Evolutionary conservation across 2,329 filamentous ascomycete genomes (phyloP).

Genomic region (Pseudogymnoascus sp.): DNA sequence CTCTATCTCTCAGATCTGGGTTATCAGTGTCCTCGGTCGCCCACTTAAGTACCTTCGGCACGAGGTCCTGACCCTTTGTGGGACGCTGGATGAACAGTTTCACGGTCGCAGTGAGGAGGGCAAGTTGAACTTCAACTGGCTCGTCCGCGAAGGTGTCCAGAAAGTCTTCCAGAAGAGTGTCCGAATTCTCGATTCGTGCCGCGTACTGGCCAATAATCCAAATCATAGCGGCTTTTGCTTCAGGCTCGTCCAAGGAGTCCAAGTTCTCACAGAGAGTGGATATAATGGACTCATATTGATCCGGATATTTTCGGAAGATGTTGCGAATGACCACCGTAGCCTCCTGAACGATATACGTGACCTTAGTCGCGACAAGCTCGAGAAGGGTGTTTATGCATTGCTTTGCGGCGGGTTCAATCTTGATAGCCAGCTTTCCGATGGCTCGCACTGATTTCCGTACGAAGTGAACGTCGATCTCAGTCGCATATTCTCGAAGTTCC

Average conservation of each 20-base stretch:
- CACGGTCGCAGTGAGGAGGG: slow-evolving; percentile 89
- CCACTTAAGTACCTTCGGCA: slow-evolving; percentile 95
- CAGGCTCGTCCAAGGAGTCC: slow-evolving; percentile 92
- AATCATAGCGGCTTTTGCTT: slow-evolving; percentile 97
- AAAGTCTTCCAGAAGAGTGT: slow-evolving; percentile 90
- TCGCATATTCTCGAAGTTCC: slow-evolving; percentile 92
- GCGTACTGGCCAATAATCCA: slow-evolving; percentile 99
- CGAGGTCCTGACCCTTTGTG: slow-evolving; percentile 86
- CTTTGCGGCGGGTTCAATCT: slow-evolving; percentile 89
- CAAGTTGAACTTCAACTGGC: slow-evolving; percentile 89
- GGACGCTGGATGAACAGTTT: slow-evolving; percentile 97
- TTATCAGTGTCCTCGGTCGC: slow-evolving; percentile 99
- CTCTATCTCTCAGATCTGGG: slow-evolving; percentile 87
- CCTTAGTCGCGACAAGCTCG: slow-evolving; percentile 92
- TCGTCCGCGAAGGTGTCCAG: slow-evolving; percentile 90
- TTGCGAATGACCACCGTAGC: slow-evolving; percentile 98
- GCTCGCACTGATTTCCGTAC: slow-evolving; percentile 95
- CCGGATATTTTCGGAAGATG: slow-evolving; percentile 98
- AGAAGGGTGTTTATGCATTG: slow-evolving; percentile 89
- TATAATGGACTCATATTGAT: slow-evolving; percentile 98
- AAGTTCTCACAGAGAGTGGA: slow-evolving; percentile 91
- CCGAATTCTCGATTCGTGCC: slow-evolving; percentile 93
- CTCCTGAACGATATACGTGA: slow-evolving; percentile 98
- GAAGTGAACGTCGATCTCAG: slow-evolving; percentile 97
- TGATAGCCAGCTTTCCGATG: slow-evolving; percentile 96